phyloP scores from a whole-genome alignment of 1,139 yeast species.

The Arxiozyma slooffiae region DNA sequence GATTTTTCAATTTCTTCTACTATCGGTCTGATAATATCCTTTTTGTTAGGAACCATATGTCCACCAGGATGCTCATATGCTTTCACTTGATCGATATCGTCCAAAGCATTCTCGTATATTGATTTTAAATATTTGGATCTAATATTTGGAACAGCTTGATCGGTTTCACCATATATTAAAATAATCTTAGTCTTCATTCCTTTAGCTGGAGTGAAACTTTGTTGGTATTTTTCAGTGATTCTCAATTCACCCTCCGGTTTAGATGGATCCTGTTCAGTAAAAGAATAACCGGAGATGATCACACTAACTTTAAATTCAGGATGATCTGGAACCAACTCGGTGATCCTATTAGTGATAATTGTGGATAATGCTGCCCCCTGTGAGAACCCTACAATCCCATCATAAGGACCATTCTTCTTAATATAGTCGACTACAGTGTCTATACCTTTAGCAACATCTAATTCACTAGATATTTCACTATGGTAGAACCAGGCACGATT shows the following conservation, averaged over 20 bases:
- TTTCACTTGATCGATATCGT: slow-evolving; percentile 33
- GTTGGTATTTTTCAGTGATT: slow-evolving; percentile 31
- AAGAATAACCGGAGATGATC: slow-evolving; percentile 47
- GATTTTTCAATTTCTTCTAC: slow-evolving; percentile 31
- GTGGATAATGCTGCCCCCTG: slow-evolving; percentile 89
- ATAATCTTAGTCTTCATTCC: slow-evolving; percentile 29
- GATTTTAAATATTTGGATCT: slow-evolving; percentile 42
- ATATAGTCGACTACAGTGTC: slow-evolving; percentile 47
- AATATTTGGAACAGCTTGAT: slow-evolving; percentile 48
- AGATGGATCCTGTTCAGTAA: slow-evolving; percentile 37
- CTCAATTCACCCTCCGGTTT: slow-evolving; percentile 24
- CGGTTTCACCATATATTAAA: slow-evolving; percentile 36
- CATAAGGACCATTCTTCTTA: slow-evolving; percentile 69
- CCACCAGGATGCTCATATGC: slow-evolving; percentile 72
- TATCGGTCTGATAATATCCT: slow-evolving; percentile 38
- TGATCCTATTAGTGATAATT: slow-evolving; percentile 40
- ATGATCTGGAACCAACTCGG: slow-evolving; percentile 34
- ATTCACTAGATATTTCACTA: slow-evolving; percentile 38
- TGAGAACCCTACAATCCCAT: slow-evolving; percentile 81
- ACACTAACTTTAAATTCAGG: slow-evolving; percentile 42
- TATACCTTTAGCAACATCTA: slow-evolving; percentile 37
- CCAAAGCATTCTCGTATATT: slow-evolving; percentile 31
- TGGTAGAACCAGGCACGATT: slow-evolving; percentile 53
- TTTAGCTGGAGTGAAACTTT: slow-evolving; percentile 27
- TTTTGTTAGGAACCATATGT: slow-evolving; percentile 72